These are phyloP conservation scores for Cyberlindnera subsufficiens DNA, from an alignment of 805 yeast species.

Conservation along the genomic window DNA sequence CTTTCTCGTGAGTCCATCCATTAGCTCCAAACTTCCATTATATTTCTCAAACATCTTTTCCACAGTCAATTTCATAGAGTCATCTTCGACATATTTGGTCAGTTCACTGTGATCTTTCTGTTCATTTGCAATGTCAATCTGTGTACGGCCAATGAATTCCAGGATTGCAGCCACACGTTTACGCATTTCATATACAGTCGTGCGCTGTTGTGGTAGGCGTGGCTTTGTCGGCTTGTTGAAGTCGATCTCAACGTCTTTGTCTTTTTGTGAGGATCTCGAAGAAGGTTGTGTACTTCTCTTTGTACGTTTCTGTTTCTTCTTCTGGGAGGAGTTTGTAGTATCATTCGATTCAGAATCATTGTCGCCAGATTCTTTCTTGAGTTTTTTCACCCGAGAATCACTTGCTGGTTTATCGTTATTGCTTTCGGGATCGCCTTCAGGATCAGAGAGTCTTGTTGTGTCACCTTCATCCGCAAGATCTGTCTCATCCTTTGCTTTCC, in stretches of 20 bases:
- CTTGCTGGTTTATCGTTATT: conserved; percentile 2
- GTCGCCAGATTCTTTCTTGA: conserved; percentile 6
- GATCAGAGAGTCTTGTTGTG: neutral
- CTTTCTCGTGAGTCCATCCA: conserved; percentile 71
- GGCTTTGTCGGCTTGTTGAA: conserved; percentile 76
- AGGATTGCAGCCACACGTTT: conserved; percentile 84
- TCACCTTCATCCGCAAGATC: neutral
- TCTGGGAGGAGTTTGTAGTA: conserved; percentile 6
- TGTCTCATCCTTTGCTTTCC: conserved; percentile 5
- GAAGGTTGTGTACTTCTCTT: conserved; percentile 1
- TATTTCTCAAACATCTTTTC: conserved; percentile 42
- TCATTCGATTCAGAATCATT: conserved; percentile 17
- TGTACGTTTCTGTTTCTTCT: conserved; percentile 9
- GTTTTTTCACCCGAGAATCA: conserved; percentile 3
- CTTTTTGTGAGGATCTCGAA: conserved; percentile 6
- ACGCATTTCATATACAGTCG: conserved; percentile 77
- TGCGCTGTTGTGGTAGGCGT: conserved; percentile 70
- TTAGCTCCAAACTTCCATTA: conserved; percentile 52
- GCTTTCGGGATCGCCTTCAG: neutral
- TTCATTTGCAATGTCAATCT: conserved; percentile 74
- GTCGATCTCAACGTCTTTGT: conserved; percentile 33
- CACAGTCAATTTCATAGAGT: conserved; percentile 30
- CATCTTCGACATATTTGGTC: conserved; percentile 40
- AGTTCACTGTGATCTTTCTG: conserved; percentile 50
- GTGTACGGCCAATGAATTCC: conserved; percentile 87